A percentile compares a stretch with the other conserved stretches of the same genome.
Evolutionary conservation across 2,329 filamentous ascomycete genomes (phyloP).

Genomic region (Pestalotiopsis sp.): DNA sequence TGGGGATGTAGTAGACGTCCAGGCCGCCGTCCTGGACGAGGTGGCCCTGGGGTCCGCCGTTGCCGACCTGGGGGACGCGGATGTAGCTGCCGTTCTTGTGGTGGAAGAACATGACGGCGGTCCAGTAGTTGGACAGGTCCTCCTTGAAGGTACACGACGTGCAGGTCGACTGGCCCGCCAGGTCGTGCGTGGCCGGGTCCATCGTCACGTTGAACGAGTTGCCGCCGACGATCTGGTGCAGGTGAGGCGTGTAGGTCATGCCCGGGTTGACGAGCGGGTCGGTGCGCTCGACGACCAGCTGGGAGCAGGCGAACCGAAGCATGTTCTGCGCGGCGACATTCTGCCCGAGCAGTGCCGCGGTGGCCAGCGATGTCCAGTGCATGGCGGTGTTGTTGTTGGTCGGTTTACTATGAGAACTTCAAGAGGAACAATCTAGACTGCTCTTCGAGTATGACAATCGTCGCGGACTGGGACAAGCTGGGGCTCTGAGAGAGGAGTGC

Average conservation of each 20-base stretch:
- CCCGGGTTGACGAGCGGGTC: constrained; percentile 50
- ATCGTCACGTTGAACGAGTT: constrained; percentile 48
- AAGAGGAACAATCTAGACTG: neutral
- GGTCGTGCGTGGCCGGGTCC: constrained; percentile 38
- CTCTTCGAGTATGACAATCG: neutral
- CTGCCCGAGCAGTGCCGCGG: constrained; percentile 32
- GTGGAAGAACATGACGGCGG: constrained; percentile 48
- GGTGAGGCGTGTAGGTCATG: constrained; percentile 45
- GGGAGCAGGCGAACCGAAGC: constrained; percentile 50
- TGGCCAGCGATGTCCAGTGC: constrained; percentile 35
- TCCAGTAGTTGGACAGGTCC: constrained; percentile 51
- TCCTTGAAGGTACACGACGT: constrained; percentile 46
- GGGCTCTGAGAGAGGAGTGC: neutral
- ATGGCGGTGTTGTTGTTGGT: constrained; percentile 24
- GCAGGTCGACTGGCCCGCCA: constrained; percentile 38
- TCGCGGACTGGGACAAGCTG: too few relatives aligned
- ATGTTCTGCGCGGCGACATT: constrained; percentile 39
- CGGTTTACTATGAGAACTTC: neutral
- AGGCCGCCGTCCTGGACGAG: constrained; percentile 46
- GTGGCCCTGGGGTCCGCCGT: constrained; percentile 45
- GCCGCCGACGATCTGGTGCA: constrained; percentile 50
- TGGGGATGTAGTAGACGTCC: constrained; percentile 48
- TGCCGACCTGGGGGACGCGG: constrained; percentile 46
- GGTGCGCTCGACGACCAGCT: constrained; percentile 48
- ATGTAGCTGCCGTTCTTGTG: constrained; percentile 44